Evolutionary conservation across 331 rosid species (phyloP).

Genomic region (Dryas integrifolia): DNA sequence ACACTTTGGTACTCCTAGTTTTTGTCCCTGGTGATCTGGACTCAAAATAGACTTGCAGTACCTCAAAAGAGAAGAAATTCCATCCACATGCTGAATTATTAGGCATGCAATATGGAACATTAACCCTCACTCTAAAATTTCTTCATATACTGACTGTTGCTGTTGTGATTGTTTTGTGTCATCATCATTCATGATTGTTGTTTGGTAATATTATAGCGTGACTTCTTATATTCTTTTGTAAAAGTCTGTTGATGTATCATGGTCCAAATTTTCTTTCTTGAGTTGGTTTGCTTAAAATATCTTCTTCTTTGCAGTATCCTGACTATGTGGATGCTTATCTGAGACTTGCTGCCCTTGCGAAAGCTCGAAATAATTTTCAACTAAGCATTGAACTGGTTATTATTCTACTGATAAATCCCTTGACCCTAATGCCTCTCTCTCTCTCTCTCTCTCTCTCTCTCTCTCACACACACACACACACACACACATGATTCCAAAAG

Average conservation of each 20-base stretch:
- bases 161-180: too few relatives aligned
- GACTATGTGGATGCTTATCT: constrained; percentile 87
- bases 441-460: constrained; percentile 9
- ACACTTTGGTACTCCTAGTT: too few relatives aligned
- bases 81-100: neutral
- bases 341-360: constrained; percentile 94
- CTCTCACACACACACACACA: neutral
- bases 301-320: constrained; percentile 65
- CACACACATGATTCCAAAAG: neutral
- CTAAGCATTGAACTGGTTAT: constrained; percentile 92
- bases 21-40: neutral
- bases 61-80: neutral
- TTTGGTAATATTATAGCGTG: too few relatives aligned
- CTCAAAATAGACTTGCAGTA: neutral
- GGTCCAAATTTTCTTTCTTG: constrained; percentile 14
- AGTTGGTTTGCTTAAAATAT: constrained; percentile 15
- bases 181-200: too few relatives aligned
- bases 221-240: too few relatives aligned
- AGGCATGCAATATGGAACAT: neutral
- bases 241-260: neutral
- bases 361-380: constrained; percentile 80
- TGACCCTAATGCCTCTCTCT: neutral
- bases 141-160: too few relatives aligned
- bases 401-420: neutral
- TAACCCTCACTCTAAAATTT: too few relatives aligned